Evolutionary conservation across 768 basidiomycete species (phyloP).

Genomic region (Pulveroboletus frians): DNA sequence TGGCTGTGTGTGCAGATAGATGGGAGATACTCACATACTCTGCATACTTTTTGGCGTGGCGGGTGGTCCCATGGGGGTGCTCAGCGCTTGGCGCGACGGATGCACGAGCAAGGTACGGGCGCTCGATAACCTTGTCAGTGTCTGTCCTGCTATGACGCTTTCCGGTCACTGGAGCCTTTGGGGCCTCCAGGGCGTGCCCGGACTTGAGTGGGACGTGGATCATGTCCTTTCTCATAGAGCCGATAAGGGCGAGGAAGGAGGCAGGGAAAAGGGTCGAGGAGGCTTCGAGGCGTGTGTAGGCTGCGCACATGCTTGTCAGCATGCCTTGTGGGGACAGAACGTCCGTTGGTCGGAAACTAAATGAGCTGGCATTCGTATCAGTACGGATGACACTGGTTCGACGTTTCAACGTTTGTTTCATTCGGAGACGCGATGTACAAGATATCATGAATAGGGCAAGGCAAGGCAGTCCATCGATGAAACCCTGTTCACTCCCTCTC

Average conservation of each 20-base stretch:
- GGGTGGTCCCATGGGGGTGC: conserved; percentile 16
- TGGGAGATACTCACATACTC: conserved; percentile 18
- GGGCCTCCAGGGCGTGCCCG: conserved; percentile 15
- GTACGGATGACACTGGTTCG: background rate
- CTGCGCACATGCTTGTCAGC: conserved; percentile 13
- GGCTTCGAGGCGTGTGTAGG: conserved; percentile 6
- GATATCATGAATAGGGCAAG: conserved; percentile 6
- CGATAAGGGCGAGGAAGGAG: conserved; percentile 19
- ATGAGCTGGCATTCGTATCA: conserved; percentile 3
- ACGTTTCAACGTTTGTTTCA: background rate
- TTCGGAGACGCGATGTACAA: conserved; percentile 15
- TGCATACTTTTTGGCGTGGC: conserved; percentile 16
- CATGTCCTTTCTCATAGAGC: conserved; percentile 21
- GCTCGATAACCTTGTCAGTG: conserved; percentile 24
- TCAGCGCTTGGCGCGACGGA: conserved; percentile 25
- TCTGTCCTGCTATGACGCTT: conserved; percentile 19
- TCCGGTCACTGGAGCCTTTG: conserved; percentile 19
- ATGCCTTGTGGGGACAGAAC: conserved; percentile 4
- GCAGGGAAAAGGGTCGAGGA: conserved; percentile 11
- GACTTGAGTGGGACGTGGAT: conserved; percentile 13
- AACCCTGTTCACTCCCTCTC: conserved; percentile 15
- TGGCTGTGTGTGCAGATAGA: too few species aligned
- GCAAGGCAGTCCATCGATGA: conserved; percentile 3
- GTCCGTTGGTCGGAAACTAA: conserved; percentile 11
- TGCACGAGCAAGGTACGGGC: conserved; percentile 28